Evolutionary conservation across 768 basidiomycete genomes (phyloP), one percentile per base, ranked within the genome.

Genomic region (Mycena venus): DNA sequence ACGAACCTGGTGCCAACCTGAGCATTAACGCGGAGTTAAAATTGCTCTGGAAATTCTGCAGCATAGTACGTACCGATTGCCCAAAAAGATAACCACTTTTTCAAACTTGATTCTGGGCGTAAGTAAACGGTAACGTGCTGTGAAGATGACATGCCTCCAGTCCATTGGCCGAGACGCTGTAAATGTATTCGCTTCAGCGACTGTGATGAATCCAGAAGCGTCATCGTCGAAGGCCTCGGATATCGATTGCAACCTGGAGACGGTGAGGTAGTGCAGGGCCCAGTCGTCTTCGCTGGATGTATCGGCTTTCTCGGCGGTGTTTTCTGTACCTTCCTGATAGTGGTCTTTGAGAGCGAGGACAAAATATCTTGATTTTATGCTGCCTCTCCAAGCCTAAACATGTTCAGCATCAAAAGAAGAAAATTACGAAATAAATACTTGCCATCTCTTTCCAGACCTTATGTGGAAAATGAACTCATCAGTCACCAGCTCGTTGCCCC

Each of bases 221-320:
- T 87, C 85, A 36, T 83, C 83, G 42, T 87, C 86, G 53, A 87
- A 47, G 2, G 81, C 84, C 73, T 85, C 85, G 29, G 79, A 76
- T 42, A 86, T 76, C 10, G 76, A 77, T 31, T 82, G 84, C 21
- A 85, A 40, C 29, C 79, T 77, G 31, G 73, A 72, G n/a, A 84
- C 64, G 53, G 75, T 77, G 36, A 86, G 71, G 68, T 81, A 84
- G 6, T 67, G 63, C 14, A 83, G 69, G 3, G 84, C 80, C 85
- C 85, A 86, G 29, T 78, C 74, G 63, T 86, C 85, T 9, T 72
- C 73, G 23, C 23, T 42, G 21, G 68, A 51, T 12, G 62, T 40
- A 56, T 69, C 56, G 55, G 23, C 32, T 63, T 68, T 56, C n/a
- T 29, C 15, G 31, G 49, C 27, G 38, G 49, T 23, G 21, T 29